Evolutionary conservation across 2,329 filamentous ascomycete species (phyloP), one percentile per base, ranked within the genome.

Genomic region (Ophiostoma sp.): DNA sequence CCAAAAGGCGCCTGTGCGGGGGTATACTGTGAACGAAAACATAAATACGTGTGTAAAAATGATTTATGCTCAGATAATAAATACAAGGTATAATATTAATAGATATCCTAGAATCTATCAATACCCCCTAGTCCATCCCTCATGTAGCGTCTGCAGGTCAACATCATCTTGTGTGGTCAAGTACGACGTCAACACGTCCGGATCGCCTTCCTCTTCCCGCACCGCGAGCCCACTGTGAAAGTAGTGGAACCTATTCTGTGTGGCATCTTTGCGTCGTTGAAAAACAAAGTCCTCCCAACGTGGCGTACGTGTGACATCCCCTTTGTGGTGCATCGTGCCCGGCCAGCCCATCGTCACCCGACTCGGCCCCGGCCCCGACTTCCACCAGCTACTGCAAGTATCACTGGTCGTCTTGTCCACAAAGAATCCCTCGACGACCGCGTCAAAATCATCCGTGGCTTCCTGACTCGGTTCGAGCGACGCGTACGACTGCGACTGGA

Each of bases 361-460:
- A 25, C 69, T 61, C n/a, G 48, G 50, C 6, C 31, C 68, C 1
- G 28, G n/a, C 1, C 74, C 72, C n/a, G 61, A 69, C 59, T 77
- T 77, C 72, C 73, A 76, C 76, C 76, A 77, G 19, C 66, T 74
- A 19, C 75, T 75, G 69, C 76, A 78, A 2, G 11, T 6, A 28
- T 77, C 75, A 15, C 31, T 52, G 12, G 72, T 48, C 3, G 75
- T 72, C 28, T 74, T 76, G 33, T 57, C 59, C 7, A 33, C 36
- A 19, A 78, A 78, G 25, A 68, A 73, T 22, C 39, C 66, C n/a
- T 75, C 68, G 39, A 33, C 48, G 55, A 71, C 73, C 28, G 64
- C 75, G 57, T 75, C 63, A 66, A 78, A 78, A 19, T 78, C 77
- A 19, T 75, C 72, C 2, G 72, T 72, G 0, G 76, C 77, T 2